Base-by-base conservation (phyloP, 768 basidiomycete species). In the Lactarius deliciosus region DNA sequence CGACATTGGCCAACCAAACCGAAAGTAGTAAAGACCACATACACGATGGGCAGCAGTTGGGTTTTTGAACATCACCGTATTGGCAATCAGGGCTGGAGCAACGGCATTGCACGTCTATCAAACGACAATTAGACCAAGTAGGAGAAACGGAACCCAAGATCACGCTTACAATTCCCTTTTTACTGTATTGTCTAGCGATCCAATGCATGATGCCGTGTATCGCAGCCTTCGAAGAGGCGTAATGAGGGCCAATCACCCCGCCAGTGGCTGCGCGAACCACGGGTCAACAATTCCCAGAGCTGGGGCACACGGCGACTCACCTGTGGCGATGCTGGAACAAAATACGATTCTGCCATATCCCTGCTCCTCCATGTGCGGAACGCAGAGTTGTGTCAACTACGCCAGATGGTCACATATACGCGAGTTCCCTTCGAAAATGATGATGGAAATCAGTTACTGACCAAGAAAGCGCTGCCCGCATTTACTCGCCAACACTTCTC, bases 241-340 rank as follows among this genome's bases (percentile, higher is more conserved):
- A 85, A 64, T 85, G 84, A 0, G 84, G 83, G 0, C 84, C 84
- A 54, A 85, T 76, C 1, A 85, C 81, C 1, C 84, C 84, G 15
- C 83, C 84, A 30, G 78, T 82, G 2, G 80, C 82, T 76, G 43
- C 13, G 28, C 15, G 41, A 43, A 55, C n/a, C n/a, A n/a, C 6
- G 13, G 15, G 16, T 43, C 25, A 56, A 25, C 38, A 57, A 22
- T 53, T 25, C 47, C 25, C 32, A 25, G 28, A 60, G 40, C 9
- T 22, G 9, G 11, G 9, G n/a, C 5, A 40, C n/a, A 22, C n/a
- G 3, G 25, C 20, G 18, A 68, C 73, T 43, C 65, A 77, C 81
- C 78, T 7, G 83, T 81, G 15, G 83, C 83, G 45, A 84, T 80
- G 67, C 83, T 85, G 0, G 83, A 84, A 57, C 80, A 81, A 65